These are phyloP conservation scores for Fusarium compactum DNA, from an alignment of 2,329 filamentous ascomycete genomes.

Conservation along the genomic window DNA sequence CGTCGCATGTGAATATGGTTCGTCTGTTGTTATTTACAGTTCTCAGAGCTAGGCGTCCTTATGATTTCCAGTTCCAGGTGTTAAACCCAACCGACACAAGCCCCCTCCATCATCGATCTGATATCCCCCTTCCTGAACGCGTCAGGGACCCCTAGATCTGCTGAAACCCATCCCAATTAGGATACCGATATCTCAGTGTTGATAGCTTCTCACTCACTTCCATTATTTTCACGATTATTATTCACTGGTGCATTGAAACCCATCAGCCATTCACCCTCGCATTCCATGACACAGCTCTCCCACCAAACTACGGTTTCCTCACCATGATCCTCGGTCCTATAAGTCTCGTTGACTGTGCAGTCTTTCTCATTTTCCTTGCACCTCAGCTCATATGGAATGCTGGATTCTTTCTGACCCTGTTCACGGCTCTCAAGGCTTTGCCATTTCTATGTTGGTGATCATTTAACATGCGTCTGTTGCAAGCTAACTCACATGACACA, in stretches of 20 bases:
- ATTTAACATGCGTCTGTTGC: not conserved
- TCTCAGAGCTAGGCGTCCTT: constrained; percentile 1
- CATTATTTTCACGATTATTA: not conserved
- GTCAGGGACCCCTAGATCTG: constrained; percentile 25
- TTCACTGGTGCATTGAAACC: not conserved
- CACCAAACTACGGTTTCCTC: constrained; percentile 13
- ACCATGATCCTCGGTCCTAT: constrained; percentile 80
- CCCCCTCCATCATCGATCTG: constrained; percentile 41
- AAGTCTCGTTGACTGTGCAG: constrained; percentile 79
- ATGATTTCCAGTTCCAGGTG: constrained; percentile 7
- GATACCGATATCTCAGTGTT: not conserved
- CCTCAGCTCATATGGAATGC: constrained; percentile 78
- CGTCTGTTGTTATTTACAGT: constrained; percentile 3
- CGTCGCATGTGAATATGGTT: constrained; percentile 29
- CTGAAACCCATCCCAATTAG: constrained; percentile 12
- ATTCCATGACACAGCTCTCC: constrained; percentile 21
- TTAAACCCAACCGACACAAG: constrained; percentile 7
- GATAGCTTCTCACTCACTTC: not conserved
- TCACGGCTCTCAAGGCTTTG: constrained; percentile 70
- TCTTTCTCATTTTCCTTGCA: constrained; percentile 77
- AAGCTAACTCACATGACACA: constrained; percentile 35
- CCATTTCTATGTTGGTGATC: constrained; percentile 74
- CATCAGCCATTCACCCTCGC: constrained; percentile 3
- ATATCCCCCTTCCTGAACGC: constrained; percentile 25
- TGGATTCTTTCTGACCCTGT: constrained; percentile 69